These are phyloP conservation scores for Hygrocybe punicea DNA, from an alignment of 768 basidiomycete species.

Conservation along the genomic window DNA sequence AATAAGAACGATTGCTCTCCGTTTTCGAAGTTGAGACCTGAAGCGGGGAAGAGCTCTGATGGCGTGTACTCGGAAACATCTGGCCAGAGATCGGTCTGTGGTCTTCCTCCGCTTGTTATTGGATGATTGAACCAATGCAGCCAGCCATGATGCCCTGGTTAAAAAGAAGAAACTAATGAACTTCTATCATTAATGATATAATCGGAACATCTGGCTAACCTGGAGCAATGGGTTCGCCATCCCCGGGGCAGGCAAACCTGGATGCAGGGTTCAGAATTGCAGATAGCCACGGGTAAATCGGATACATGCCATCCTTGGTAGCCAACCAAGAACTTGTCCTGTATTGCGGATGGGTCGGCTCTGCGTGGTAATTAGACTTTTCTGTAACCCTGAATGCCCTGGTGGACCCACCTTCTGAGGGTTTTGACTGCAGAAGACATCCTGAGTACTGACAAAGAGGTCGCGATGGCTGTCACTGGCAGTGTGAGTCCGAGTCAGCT, in stretches of 20 bases:
- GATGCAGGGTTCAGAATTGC: background rate
- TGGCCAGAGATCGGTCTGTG: slow-evolving; percentile 78
- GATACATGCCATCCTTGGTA: slow-evolving; percentile 78
- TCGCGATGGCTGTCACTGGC: no score
- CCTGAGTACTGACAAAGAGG: background rate
- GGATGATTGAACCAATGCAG: slow-evolving; percentile 79
- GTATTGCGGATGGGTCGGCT: slow-evolving; percentile 71
- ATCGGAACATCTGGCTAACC: slow-evolving; percentile 32
- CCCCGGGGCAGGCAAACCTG: slow-evolving; percentile 72
- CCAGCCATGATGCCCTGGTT: slow-evolving; percentile 75
- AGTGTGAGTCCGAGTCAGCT: no score
- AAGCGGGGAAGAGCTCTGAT: slow-evolving; percentile 66
- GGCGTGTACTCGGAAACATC: slow-evolving; percentile 67
- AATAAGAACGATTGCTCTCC: slow-evolving; percentile 69
- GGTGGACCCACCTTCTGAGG: slow-evolving; percentile 40
- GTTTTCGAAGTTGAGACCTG: slow-evolving; percentile 55
- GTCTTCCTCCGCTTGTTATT: slow-evolving; percentile 62
- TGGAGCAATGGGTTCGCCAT: slow-evolving; percentile 64
- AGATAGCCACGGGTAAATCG: background rate
- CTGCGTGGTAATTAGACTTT: slow-evolving; percentile 18
- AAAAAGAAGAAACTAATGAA: background rate
- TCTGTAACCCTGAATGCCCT: background rate
- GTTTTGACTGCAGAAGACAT: slow-evolving; percentile 27
- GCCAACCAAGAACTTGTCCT: slow-evolving; percentile 79
- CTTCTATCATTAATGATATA: background rate